A percentile compares a stretch with the other conserved stretches of the same genome.
Conservation (phyloP, 805 yeast genomes). For the Nakazawaea ishiwadae region DNA sequence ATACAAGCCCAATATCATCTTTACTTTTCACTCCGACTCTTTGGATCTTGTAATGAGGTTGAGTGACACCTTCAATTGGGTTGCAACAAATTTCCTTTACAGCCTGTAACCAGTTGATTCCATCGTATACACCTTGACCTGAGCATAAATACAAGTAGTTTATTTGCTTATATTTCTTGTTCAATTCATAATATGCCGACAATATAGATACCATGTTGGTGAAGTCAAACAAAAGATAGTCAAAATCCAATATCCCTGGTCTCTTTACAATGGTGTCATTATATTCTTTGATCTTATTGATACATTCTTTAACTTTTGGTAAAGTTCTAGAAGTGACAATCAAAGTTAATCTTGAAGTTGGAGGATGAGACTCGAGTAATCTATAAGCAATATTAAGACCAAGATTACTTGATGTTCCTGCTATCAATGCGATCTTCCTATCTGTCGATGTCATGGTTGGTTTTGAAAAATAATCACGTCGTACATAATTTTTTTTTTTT, state of each 20-base stretch:
- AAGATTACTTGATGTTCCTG: conserved; percentile 53
- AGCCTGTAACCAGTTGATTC: conserved; percentile 85
- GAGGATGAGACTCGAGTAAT: conserved; percentile 56
- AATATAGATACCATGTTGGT: conserved; percentile 82
- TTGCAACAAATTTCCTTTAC: conserved; percentile 55
- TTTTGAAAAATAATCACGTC: neutral
- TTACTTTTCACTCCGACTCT: conserved; percentile 65
- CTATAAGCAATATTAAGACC: conserved; percentile 86
- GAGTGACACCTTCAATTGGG: conserved; percentile 83
- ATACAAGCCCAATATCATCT: conserved; percentile 83
- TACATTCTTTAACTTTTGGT: conserved; percentile 76
- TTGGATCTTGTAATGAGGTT: conserved; percentile 83
- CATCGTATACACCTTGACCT: conserved; percentile 82
- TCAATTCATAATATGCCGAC: conserved; percentile 67
- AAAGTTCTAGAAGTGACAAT: conserved; percentile 88
- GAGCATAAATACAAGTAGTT: conserved; percentile 85
- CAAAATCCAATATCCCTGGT: conserved; percentile 67
- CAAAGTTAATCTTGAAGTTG: conserved; percentile 57
- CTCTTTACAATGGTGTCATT: conserved; percentile 33
- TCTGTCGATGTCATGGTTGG: neutral
- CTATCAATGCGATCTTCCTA: conserved; percentile 27
- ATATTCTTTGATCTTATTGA: conserved; percentile 49
- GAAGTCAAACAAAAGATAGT: conserved; percentile 86
- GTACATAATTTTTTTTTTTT: neutral
- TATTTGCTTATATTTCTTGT: conserved; percentile 56